phyloP scores from a whole-genome alignment of 2,329 filamentous ascomycete species.

The Cephalotrichum gorgonifer region DNA sequence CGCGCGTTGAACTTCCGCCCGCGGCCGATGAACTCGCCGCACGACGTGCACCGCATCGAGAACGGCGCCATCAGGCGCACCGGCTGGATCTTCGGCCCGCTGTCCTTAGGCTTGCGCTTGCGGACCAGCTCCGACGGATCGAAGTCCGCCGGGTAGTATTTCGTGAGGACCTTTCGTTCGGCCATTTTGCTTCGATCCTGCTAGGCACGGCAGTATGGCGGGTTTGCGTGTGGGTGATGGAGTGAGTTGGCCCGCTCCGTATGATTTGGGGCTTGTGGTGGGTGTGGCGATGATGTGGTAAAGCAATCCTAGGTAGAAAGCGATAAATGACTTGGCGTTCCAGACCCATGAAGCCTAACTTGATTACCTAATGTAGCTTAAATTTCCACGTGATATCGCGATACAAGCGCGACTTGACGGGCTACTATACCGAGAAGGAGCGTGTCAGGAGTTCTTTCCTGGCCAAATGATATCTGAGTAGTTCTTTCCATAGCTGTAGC shows the following conservation, averaged over 20 bases:
- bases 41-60: slow-evolving; percentile 32
- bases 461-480: not conserved
- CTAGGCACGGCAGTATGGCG: not conserved
- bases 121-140: slow-evolving; percentile 74
- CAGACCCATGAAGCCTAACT: not conserved
- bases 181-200: slow-evolving; percentile 46
- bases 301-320: not conserved
- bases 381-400: not conserved
- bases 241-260: not conserved
- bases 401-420: not conserved
- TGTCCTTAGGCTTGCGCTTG: slow-evolving; percentile 57
- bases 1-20: slow-evolving; percentile 92
- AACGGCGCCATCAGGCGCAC: slow-evolving; percentile 68
- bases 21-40: slow-evolving; percentile 76
- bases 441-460: not conserved
- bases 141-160: slow-evolving; percentile 69
- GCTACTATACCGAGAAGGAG: not conserved
- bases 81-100: slow-evolving; percentile 71
- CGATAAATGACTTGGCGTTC: no score
- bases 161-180: slow-evolving; percentile 68
- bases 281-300: not conserved
- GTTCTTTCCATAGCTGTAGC: not conserved
- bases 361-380: not conserved
- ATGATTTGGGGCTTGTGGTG: not conserved
- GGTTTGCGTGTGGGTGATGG: not conserved